A percentile compares a stretch with the other conserved stretches of the same genome.
These are phyloP conservation scores for Neurospora hispaniola DNA, from an alignment of 495 filamentous ascomycete species.

Conservation along the genomic window DNA sequence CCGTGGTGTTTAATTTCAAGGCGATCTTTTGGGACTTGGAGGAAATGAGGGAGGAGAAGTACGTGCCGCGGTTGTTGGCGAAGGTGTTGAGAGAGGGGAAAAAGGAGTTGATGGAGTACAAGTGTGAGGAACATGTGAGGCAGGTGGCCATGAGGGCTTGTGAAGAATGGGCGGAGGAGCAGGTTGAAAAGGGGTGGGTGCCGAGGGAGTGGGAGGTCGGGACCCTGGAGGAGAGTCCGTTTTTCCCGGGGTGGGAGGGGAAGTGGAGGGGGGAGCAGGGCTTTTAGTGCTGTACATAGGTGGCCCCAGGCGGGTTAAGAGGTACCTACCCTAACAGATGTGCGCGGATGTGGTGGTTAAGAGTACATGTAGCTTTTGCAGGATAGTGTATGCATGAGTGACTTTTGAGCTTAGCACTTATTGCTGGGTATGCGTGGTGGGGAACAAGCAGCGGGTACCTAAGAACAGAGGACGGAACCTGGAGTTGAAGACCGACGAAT, in stretches of 20 bases:
- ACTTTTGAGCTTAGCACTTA: neutral
- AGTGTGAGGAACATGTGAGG: constrained; percentile 76
- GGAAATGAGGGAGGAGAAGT: constrained; percentile 65
- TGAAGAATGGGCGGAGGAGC: constrained; percentile 58
- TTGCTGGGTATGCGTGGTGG: neutral
- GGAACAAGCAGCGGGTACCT: too few species aligned
- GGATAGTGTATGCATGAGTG: neutral
- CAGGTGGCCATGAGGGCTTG: constrained; percentile 62
- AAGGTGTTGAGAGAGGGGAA: constrained; percentile 68
- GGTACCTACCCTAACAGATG: neutral
- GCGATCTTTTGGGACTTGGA: constrained; percentile 70
- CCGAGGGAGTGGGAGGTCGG: constrained; percentile 55
- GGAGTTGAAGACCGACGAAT: too few species aligned
- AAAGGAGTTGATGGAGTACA: constrained; percentile 67
- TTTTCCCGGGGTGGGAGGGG: constrained; percentile 71
- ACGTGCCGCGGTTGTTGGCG: constrained; percentile 55
- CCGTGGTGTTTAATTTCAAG: constrained; percentile 85
- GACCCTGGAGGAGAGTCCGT: constrained; percentile 76
- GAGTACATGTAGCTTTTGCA: neutral
- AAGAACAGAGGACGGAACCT: too few species aligned
- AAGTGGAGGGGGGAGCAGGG: constrained; percentile 77
- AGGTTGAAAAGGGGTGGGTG: constrained; percentile 52
- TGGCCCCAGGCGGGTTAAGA: too few species aligned
- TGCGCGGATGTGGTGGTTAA: neutral
- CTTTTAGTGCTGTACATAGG: constrained; percentile 23